Conservation (phyloP, 768 basidiomycete species). For the Hypholoma sublateritium region DNA sequence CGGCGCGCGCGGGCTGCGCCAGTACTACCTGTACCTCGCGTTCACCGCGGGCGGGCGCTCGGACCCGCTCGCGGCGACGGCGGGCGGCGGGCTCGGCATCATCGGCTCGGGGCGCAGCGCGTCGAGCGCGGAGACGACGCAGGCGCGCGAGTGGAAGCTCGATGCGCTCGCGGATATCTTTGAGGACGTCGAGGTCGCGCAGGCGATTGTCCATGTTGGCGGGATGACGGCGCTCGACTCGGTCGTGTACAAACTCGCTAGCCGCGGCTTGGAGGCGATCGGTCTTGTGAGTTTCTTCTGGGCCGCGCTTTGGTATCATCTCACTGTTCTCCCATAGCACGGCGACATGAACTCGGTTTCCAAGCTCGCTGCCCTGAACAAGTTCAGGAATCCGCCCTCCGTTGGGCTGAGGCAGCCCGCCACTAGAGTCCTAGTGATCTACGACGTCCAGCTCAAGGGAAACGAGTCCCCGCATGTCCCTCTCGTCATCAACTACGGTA, state of each 20-base stretch:
- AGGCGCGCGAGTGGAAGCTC: conserved; percentile 92
- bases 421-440: conserved; percentile 84
- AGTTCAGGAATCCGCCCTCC: conserved; percentile 63
- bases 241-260: conserved; percentile 88
- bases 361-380: conserved; percentile 79
- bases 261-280: conserved; percentile 82
- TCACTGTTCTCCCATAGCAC: conserved; percentile 49
- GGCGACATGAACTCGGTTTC: conserved; percentile 89
- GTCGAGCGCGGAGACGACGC: conserved; percentile 77
- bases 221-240: conserved; percentile 85
- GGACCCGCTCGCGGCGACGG: conserved; percentile 44
- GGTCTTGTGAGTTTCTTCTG: conserved; percentile 64
- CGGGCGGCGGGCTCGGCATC: conserved; percentile 75
- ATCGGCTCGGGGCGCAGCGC: conserved; percentile 90
- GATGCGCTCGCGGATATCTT: conserved; percentile 89
- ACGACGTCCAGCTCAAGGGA: conserved; percentile 90
- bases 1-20: conserved; percentile 81
- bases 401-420: conserved; percentile 62
- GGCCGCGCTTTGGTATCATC: conserved; percentile 12
- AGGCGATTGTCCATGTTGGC: conserved; percentile 87
- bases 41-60: conserved; percentile 85
- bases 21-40: conserved; percentile 95
- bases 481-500: conserved; percentile 93
- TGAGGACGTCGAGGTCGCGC: conserved; percentile 79
- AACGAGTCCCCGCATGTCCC: conserved; percentile 90